Evolutionary conservation across 768 basidiomycete species (phyloP), one percentile per base, ranked within the genome.

Genomic region (Boletus pseudo-olivaceus): DNA sequence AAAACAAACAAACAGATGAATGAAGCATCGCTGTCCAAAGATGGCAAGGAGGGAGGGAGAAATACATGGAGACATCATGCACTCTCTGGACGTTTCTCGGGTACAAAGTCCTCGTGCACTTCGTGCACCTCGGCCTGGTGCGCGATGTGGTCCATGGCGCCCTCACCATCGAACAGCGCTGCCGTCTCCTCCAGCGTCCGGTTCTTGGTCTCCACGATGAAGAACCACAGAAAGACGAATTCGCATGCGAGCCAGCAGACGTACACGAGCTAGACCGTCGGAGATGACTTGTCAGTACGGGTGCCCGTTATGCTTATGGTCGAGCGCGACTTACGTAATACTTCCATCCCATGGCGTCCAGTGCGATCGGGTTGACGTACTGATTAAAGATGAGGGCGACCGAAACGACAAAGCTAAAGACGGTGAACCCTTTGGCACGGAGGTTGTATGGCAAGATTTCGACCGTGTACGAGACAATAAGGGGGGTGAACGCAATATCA

Each of bases 361-460:
- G 75, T 33, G 88, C 89, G 67, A 90, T 80, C 34, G 90, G 91
- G 75, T 93, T 93, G 68, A 86, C 83, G 65, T 92, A 90, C 72
- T 91, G 90, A 68, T 92, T 93, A 73, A 95, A 90, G 70, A 95
- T 88, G 61, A 93, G 83, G 7, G 90, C 80, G 51, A 87, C 60
- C 12, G 88, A 90, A 67, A 90, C 82, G 54, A 81, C 73, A 67
- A 93, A 87, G 72, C 83, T 88, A 78, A 93, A 90, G 51, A 93
- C 64, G 59, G 79, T 87, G 76, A 90, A 85, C 50, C 91, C 90
- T 77, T 92, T 93, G 60, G 90, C 90, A 69, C 92, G 90, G 53
- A 94, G 76, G 30, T 75, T 72, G 75, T 79, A 93, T 6, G 92
- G 92, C 49, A 94, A 74, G 71, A 95, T 94, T 71, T 96, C 93